Base-by-base conservation (phyloP, 306 rosid genomes). In the Sphenostylis stenocarpa region DNA sequence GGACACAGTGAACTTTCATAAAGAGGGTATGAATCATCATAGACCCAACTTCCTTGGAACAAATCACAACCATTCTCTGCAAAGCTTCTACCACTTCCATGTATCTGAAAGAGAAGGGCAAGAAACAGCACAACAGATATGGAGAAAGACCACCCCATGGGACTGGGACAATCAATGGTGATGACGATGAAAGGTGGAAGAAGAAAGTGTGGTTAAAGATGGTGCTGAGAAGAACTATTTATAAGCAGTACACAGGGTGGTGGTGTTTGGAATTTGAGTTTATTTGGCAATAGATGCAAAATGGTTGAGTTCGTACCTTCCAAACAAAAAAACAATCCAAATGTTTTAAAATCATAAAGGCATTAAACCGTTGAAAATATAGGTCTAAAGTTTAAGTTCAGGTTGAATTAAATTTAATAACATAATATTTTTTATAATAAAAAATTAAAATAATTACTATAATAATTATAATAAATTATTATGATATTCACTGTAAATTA, bases 41-140 rank as follows among this genome's bases (percentile, higher is more conserved):
- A 44, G 11, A 88, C 85, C 98, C 98, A 93, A 0, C 8, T 83
- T 6, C 98, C 98, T 4, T 74, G 13, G 60, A 77, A 93, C 66
- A 83, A 45, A 64, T 93, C 81, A 52, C 98, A 93, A 14, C 44
- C 85, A 21, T 45, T 76, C 29, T 60, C 26, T 45, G 31, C 63
- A 58, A 34, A 56, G n/a, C 5, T 20, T 53, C 0, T 19, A 14
- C 43, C 56, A 34, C 57, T 77, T 2, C 80, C 87, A 52, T 79
- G 73, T 31, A 48, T 66, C 47, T 16, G 79, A 65, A 60, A 31
- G 72, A 74, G 13, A 53, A 78, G 80, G 53, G 57, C 4, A 36
- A 78, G 26, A 15, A 73, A 26, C 24, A 75, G 16, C 13, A 74
- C 65, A 55, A 23, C 2, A 19, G 33, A 56, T 28, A 73, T 16